Evolutionary conservation across 108 stramenopile species (phyloP).

Genomic region (Nitzschia inconspicua): DNA sequence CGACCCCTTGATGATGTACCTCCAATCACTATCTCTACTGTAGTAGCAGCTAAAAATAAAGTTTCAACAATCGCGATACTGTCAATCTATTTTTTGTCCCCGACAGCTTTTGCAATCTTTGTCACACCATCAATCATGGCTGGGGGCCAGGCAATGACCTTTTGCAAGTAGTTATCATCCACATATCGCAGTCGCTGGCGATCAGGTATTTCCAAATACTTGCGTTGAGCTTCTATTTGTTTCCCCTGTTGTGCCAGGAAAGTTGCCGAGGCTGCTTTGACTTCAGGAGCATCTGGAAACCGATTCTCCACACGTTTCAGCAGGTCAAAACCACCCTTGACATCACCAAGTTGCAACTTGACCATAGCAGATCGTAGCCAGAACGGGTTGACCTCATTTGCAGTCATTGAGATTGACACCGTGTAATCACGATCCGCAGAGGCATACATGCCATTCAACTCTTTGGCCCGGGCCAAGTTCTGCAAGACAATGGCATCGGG

Average conservation of each 20-base stretch:
- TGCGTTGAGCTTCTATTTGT: slow-evolving; percentile 64
- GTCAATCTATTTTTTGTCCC: slow-evolving; percentile 16
- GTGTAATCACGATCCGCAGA: slow-evolving; percentile 61
- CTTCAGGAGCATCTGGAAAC: slow-evolving; percentile 87
- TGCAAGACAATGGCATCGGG: slow-evolving; percentile 78
- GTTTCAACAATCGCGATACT: no score
- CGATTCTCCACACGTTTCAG: slow-evolving; percentile 78
- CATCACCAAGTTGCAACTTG: slow-evolving; percentile 71
- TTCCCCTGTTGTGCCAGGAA: slow-evolving; percentile 63
- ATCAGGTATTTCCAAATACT: slow-evolving; percentile 82
- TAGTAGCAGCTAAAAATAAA: no score
- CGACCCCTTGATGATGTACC: no score
- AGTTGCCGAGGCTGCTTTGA: slow-evolving; percentile 69
- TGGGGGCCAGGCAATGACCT: slow-evolving; percentile 73
- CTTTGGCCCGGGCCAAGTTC: slow-evolving; percentile 77
- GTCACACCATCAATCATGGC: slow-evolving; percentile 55
- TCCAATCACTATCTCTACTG: no score
- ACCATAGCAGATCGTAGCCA: slow-evolving; percentile 80
- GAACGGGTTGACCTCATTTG: slow-evolving; percentile 82
- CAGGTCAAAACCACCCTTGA: slow-evolving; percentile 57
- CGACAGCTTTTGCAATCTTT: slow-evolving; percentile 36
- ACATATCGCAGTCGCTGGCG: slow-evolving; percentile 58
- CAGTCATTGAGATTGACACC: slow-evolving; percentile 79
- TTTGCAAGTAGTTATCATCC: slow-evolving; percentile 54
- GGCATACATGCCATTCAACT: slow-evolving; percentile 64